A percentile compares a stretch with the other conserved stretches of the same genome.
phyloP scores from a whole-genome alignment of 768 basidiomycete species.

The Macrolepiota albuminosa region DNA sequence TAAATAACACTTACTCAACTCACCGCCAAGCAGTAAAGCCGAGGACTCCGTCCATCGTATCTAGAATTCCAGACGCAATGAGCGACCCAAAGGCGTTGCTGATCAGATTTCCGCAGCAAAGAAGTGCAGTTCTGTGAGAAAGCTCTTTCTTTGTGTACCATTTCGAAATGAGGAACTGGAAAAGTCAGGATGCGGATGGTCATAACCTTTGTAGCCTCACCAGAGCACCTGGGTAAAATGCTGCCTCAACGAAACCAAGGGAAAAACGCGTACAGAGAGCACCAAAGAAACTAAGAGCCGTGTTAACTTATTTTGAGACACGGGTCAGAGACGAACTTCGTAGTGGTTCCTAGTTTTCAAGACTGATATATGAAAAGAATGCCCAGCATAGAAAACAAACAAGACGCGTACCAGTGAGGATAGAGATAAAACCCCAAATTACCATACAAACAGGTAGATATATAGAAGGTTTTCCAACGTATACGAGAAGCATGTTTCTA shows the following conservation, averaged over 20 bases:
- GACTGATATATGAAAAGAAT: neutral
- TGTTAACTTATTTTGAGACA: neutral
- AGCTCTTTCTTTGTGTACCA: conserved; percentile 80
- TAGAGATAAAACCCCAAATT: conserved; percentile 64
- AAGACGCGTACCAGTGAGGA: conserved; percentile 41
- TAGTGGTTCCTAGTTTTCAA: conserved; percentile 30
- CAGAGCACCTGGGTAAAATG: conserved; percentile 65
- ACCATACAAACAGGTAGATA: conserved; percentile 68
- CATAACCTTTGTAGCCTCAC: conserved; percentile 20
- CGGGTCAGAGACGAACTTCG: conserved; percentile 23
- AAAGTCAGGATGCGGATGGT: neutral
- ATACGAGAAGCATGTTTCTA: conserved; percentile 75
- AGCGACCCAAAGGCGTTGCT: conserved; percentile 85
- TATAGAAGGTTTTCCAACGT: conserved; percentile 62
- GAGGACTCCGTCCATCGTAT: conserved; percentile 69
- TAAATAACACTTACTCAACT: conserved; percentile 13
- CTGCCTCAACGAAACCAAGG: conserved; percentile 66
- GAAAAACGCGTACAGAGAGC: conserved; percentile 74
- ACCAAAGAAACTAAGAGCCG: conserved; percentile 50
- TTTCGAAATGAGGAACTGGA: conserved; percentile 58
- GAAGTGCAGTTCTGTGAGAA: conserved; percentile 65
- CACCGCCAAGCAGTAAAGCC: conserved; percentile 78
- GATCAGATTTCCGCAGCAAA: conserved; percentile 74
- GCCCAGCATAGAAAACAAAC: neutral
- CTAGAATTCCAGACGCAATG: conserved; percentile 75